Evolutionary conservation across 2,329 filamentous ascomycete species (phyloP).

Genomic region (Fusarium brevicatenulatum): DNA sequence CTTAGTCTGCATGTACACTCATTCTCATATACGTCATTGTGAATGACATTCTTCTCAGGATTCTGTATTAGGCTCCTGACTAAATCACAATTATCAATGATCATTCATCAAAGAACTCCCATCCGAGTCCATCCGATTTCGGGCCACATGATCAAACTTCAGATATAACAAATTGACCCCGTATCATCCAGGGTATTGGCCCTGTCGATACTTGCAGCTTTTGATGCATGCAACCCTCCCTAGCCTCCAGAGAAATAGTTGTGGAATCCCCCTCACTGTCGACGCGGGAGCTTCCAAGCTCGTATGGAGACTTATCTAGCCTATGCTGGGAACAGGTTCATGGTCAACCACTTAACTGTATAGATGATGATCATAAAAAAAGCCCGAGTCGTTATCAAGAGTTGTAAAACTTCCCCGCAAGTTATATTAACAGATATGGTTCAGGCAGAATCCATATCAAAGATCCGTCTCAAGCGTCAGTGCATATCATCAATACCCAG

Average conservation of each 20-base stretch:
- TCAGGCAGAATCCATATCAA: neutral
- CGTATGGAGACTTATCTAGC: neutral
- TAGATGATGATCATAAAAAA: neutral
- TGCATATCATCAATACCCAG: neutral
- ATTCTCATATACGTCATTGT: constrained; percentile 11
- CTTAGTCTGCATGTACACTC: neutral
- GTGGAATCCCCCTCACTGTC: constrained; percentile 16
- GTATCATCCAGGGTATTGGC: neutral
- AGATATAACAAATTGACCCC: constrained; percentile 7
- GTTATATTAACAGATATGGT: neutral
- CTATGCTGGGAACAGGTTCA: neutral
- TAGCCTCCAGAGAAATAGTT: neutral
- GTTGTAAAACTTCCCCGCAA: neutral
- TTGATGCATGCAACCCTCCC: constrained; percentile 10
- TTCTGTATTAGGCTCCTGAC: neutral
- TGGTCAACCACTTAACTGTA: neutral
- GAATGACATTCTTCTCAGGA: constrained; percentile 2
- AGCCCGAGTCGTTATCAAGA: neutral
- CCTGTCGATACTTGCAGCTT: constrained; percentile 1
- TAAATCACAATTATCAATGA: constrained; percentile 7
- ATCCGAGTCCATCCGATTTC: constrained; percentile 29
- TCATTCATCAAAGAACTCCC: neutral
- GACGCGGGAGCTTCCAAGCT: neutral
- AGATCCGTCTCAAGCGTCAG: neutral
- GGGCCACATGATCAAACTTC: constrained; percentile 25